phyloP scores from a whole-genome alignment of 192 early-diverging fungal species.

The Spizellomyces sp. region DNA sequence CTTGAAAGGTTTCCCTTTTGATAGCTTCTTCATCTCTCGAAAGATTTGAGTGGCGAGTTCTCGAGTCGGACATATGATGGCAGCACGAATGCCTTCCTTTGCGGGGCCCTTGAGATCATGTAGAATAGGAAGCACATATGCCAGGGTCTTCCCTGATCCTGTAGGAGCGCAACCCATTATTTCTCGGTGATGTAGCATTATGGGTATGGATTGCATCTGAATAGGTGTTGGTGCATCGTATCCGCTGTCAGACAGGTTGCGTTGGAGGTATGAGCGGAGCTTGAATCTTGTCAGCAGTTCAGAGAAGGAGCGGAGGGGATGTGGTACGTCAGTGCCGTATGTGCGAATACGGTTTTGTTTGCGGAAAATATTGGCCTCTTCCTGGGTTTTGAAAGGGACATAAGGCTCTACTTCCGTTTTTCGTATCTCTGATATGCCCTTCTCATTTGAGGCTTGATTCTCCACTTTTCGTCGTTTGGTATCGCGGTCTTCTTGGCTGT shows the following conservation, averaged over 20 bases:
- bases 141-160: conserved; percentile 97
- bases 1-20: conserved; percentile 76
- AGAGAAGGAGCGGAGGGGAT: conserved; percentile 79
- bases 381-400: conserved; percentile 17
- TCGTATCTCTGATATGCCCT: not conserved
- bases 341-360: conserved; percentile 79
- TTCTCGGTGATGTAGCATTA: conserved; percentile 89
- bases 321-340: conserved; percentile 83
- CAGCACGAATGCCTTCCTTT: conserved; percentile 82
- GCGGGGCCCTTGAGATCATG: conserved; percentile 76
- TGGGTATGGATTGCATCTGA: conserved; percentile 92
- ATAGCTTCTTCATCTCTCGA: conserved; percentile 76
- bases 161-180: conserved; percentile 96
- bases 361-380: conserved; percentile 57
- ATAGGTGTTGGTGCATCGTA: conserved; percentile 85
- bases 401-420: not conserved
- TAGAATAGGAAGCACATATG: conserved; percentile 89
- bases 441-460: conserved; percentile 9
- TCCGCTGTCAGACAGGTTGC: conserved; percentile 68
- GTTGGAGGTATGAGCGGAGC: conserved; percentile 69
- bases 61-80: conserved; percentile 91
- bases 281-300: conserved; percentile 62
- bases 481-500: conserved; percentile 3
- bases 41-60: conserved; percentile 95
- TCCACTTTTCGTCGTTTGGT: conserved; percentile 12